Conservation (phyloP, 1,284 basidiomycete genomes). For the Lentinus polychrous region DNA sequence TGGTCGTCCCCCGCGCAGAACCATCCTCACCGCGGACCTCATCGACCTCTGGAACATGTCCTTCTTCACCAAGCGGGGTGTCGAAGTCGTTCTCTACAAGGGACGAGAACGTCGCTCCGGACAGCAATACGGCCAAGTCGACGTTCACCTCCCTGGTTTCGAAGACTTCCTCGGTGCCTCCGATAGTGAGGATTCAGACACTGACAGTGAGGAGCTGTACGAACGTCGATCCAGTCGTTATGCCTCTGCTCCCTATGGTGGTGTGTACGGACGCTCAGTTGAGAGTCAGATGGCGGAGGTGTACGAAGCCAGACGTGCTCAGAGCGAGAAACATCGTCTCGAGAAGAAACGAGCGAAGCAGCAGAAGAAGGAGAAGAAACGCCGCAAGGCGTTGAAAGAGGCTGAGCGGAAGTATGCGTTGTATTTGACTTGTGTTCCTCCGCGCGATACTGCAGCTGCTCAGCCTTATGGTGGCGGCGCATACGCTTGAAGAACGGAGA, state of each 20-base stretch:
- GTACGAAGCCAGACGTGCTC: slow-evolving; percentile 40
- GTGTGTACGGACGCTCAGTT: slow-evolving; percentile 26
- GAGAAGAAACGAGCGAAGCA: slow-evolving; percentile 53
- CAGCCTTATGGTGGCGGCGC: no score
- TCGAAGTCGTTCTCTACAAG: slow-evolving; percentile 70
- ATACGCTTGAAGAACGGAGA: not conserved
- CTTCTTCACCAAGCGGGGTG: slow-evolving; percentile 64
- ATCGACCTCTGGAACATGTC: slow-evolving; percentile 71
- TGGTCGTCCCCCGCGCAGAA: slow-evolving; percentile 46
- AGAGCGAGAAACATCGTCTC: slow-evolving; percentile 40
- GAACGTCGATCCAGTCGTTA: slow-evolving; percentile 23
- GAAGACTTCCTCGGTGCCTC: slow-evolving; percentile 33
- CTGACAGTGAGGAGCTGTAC: slow-evolving; percentile 25
- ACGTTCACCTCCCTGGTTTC: slow-evolving; percentile 44
- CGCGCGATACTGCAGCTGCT: not conserved
- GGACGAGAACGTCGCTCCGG: slow-evolving; percentile 71
- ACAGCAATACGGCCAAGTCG: slow-evolving; percentile 41
- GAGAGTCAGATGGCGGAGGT: slow-evolving; percentile 31
- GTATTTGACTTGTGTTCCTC: slow-evolving; percentile 45
- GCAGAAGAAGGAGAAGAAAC: slow-evolving; percentile 52
- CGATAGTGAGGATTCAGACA: slow-evolving; percentile 27
- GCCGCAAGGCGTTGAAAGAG: slow-evolving; percentile 38
- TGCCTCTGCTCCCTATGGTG: slow-evolving; percentile 31
- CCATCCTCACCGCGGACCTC: slow-evolving; percentile 56
- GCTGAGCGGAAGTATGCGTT: slow-evolving; percentile 55